Evolutionary conservation across 1,284 basidiomycete genomes (phyloP).

Genomic region (Naganishia liquefaciens): DNA sequence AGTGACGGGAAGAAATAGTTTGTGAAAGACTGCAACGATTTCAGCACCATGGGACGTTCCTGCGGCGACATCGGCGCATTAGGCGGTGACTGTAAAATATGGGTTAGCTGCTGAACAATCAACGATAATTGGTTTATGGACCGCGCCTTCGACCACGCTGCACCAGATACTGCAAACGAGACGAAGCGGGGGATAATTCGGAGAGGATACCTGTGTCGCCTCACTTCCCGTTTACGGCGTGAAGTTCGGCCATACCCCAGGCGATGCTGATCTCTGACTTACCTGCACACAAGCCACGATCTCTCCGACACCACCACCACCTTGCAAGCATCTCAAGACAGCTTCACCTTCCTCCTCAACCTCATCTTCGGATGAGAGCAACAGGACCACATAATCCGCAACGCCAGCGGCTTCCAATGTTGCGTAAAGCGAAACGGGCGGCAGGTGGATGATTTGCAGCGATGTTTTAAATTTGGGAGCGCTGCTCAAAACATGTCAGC

Average conservation of each 20-base stretch:
- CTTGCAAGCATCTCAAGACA: slow-evolving; percentile 80
- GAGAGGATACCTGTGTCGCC: too few species aligned
- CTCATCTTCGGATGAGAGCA: slow-evolving; percentile 77
- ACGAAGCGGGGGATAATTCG: too few species aligned
- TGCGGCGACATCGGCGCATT: slow-evolving; percentile 60
- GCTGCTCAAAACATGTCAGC: slow-evolving; percentile 53
- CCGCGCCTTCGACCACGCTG: too few species aligned
- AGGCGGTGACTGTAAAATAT: slow-evolving; percentile 42
- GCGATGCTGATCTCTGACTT: neutral
- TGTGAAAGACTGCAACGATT: slow-evolving; percentile 87
- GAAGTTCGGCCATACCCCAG: too few species aligned
- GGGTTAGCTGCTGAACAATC: neutral
- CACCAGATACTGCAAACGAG: too few species aligned
- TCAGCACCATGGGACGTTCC: slow-evolving; percentile 63
- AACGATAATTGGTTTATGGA: too few species aligned
- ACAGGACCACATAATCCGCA: slow-evolving; percentile 86
- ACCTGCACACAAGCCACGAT: slow-evolving; percentile 63
- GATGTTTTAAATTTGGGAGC: slow-evolving; percentile 85
- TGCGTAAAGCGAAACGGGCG: slow-evolving; percentile 69
- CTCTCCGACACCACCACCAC: slow-evolving; percentile 63
- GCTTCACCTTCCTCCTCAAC: slow-evolving; percentile 86
- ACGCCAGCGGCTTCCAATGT: slow-evolving; percentile 83
- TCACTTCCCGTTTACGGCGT: too few species aligned
- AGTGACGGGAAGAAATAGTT: slow-evolving; percentile 93
- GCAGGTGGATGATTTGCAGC: slow-evolving; percentile 78